phyloP scores from a whole-genome alignment of 768 basidiomycete species.

The Coprinellus aureogranulatus region DNA sequence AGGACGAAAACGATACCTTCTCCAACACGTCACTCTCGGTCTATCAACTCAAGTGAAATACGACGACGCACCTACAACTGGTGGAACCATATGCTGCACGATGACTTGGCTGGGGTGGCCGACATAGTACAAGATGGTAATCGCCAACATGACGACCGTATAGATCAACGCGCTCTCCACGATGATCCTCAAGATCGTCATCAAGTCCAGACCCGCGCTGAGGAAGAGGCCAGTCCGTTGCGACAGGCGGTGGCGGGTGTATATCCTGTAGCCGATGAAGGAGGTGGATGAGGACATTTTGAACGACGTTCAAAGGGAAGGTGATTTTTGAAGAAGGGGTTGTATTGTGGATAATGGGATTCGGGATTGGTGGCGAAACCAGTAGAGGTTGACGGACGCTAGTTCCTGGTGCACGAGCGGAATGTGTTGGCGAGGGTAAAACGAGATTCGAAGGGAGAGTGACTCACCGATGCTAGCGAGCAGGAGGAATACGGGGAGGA shows the following conservation, averaged over 20 bases:
- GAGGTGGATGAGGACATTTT: slow-evolving; percentile 29
- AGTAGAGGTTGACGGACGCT: slow-evolving; percentile 17
- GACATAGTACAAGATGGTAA: slow-evolving; percentile 26
- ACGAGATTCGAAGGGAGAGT: neutral
- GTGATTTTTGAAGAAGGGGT: slow-evolving; percentile 20
- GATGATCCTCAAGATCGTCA: slow-evolving; percentile 25
- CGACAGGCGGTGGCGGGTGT: slow-evolving; percentile 22
- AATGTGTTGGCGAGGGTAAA: neutral
- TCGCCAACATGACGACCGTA: slow-evolving; percentile 24
- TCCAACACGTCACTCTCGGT: neutral
- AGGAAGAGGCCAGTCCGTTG: slow-evolving; percentile 18
- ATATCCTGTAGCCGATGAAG: slow-evolving; percentile 26
- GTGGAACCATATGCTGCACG: slow-evolving; percentile 25
- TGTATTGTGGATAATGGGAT: slow-evolving; percentile 4
- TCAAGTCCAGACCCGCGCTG: slow-evolving; percentile 9
- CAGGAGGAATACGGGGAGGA: slow-evolving; percentile 22
- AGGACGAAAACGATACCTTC: slow-evolving; percentile 30
- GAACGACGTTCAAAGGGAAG: slow-evolving; percentile 24
- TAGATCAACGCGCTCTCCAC: slow-evolving; percentile 33
- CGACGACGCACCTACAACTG: slow-evolving; percentile 26
- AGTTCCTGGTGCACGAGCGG: slow-evolving; percentile 14
- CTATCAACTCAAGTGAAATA: neutral
- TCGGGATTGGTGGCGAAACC: slow-evolving; percentile 21
- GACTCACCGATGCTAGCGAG: slow-evolving; percentile 18
- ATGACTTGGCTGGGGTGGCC: slow-evolving; percentile 23